These are phyloP conservation scores for Lentinula guzmanii DNA, from an alignment of 768 basidiomycete species.

Conservation along the genomic window DNA sequence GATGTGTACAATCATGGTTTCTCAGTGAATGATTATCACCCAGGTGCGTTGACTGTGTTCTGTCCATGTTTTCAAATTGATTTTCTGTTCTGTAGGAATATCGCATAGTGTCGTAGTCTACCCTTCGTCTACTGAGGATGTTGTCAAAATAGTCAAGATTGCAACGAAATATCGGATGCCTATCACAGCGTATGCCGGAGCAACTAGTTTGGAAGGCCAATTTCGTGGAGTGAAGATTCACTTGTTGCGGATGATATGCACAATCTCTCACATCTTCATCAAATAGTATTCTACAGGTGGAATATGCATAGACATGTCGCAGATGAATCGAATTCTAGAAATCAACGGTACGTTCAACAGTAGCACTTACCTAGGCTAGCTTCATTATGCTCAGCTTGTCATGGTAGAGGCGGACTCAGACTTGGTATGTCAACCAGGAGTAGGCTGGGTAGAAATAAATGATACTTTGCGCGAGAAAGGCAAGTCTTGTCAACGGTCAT, in stretches of 20 bases:
- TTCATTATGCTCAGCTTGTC: not conserved
- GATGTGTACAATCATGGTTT: constrained; percentile 51
- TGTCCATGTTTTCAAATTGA: not conserved
- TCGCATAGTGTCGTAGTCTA: constrained; percentile 59
- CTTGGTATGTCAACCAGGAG: constrained; percentile 69
- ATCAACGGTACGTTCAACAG: constrained; percentile 48
- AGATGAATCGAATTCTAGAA: constrained; percentile 74
- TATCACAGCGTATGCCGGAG: constrained; percentile 73
- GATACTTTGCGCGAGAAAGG: constrained; percentile 60
- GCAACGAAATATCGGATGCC: constrained; percentile 75
- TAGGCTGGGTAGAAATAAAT: constrained; percentile 69
- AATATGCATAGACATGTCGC: constrained; percentile 74
- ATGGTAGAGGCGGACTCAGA: constrained; percentile 61
- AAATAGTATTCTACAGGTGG: constrained; percentile 44
- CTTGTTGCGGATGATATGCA: not conserved
- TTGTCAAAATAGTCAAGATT: constrained; percentile 70
- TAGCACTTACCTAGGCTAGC: too few species aligned
- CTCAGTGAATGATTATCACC: constrained; percentile 45
- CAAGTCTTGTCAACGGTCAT: constrained; percentile 9
- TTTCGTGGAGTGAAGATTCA: constrained; percentile 47
- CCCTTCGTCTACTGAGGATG: constrained; percentile 70
- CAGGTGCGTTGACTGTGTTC: constrained; percentile 23
- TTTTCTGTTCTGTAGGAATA: constrained; percentile 21
- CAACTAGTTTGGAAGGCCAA: constrained; percentile 79
- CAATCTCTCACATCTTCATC: not conserved